phyloP scores from a whole-genome alignment of 257 asterid genomes.

The Solanum bulbocastanum region DNA sequence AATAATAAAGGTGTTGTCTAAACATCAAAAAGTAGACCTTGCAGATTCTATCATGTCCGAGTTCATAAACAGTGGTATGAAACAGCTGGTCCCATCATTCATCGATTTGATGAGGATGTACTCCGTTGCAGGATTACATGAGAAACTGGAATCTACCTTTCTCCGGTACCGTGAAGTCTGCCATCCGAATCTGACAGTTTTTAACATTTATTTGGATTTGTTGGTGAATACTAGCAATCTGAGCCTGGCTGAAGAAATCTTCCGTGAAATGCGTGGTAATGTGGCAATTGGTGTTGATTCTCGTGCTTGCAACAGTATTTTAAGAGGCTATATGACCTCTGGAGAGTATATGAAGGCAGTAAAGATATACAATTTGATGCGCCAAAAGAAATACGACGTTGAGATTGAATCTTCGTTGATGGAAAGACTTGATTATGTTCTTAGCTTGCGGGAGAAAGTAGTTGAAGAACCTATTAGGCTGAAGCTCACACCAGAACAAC shows the following conservation, averaged over 20 bases:
- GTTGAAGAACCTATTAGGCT: slow-evolving; percentile 22
- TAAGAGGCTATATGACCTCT: slow-evolving; percentile 45
- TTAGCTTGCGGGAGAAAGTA: slow-evolving; percentile 30
- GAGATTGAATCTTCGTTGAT: slow-evolving; percentile 53
- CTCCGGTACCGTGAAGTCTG: slow-evolving; percentile 49
- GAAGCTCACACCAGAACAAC: slow-evolving; percentile 69
- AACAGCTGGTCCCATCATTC: slow-evolving; percentile 60
- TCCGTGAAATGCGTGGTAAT: slow-evolving; percentile 47
- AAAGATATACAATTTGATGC: slow-evolving; percentile 44
- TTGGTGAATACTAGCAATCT: slow-evolving; percentile 48
- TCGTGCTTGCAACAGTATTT: slow-evolving; percentile 47
- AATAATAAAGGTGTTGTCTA: slow-evolving; percentile 58
- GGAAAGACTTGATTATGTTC: slow-evolving; percentile 46
- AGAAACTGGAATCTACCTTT: slow-evolving; percentile 55
- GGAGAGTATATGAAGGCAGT: slow-evolving; percentile 42
- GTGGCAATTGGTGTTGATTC: slow-evolving; percentile 52
- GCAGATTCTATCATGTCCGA: slow-evolving; percentile 65
- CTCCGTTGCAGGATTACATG: slow-evolving; percentile 30
- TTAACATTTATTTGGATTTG: slow-evolving; percentile 52
- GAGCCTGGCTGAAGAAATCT: slow-evolving; percentile 59
- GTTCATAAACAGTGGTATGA: slow-evolving; percentile 57
- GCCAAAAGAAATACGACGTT: slow-evolving; percentile 54
- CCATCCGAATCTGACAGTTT: slow-evolving; percentile 44
- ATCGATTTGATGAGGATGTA: slow-evolving; percentile 61
- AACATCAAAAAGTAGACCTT: slow-evolving; percentile 43